phyloP scores from a whole-genome alignment of 75 land plant genomes.

The Picea sitchensis region DNA sequence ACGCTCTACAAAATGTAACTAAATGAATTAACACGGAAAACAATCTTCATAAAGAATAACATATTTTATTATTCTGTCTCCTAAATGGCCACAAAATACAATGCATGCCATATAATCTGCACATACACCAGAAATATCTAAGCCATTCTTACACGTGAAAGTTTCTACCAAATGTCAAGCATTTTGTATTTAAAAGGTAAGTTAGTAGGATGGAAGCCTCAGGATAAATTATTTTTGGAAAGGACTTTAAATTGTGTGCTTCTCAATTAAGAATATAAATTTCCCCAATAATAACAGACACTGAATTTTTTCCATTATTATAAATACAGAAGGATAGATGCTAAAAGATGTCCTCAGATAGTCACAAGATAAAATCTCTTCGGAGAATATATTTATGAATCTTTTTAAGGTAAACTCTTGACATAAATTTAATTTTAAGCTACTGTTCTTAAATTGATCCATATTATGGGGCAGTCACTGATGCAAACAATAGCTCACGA shows the following conservation, averaged over 20 bases:
- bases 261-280: neutral
- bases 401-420: too few relatives aligned
- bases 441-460: too few relatives aligned
- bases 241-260: neutral
- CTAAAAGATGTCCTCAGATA: too few relatives aligned
- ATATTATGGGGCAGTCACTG: too few relatives aligned
- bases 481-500: too few relatives aligned
- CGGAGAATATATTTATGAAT: too few relatives aligned
- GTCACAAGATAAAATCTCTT: too few relatives aligned
- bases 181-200: neutral
- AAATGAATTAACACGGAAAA: neutral
- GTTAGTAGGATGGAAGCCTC: neutral
- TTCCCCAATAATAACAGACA: too few relatives aligned
- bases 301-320: neutral
- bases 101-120: constrained; percentile 1
- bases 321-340: neutral
- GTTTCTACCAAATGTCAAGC: neutral
- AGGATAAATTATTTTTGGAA: neutral
- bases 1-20: neutral
- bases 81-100: constrained; percentile 2
- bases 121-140: neutral
- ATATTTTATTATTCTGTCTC: neutral
- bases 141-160: neutral
- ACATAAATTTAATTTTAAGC: too few relatives aligned
- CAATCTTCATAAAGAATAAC: neutral